Evolutionary conservation across 257 asterid species (phyloP).

Genomic region (Rauvolfia tetraphylla): DNA sequence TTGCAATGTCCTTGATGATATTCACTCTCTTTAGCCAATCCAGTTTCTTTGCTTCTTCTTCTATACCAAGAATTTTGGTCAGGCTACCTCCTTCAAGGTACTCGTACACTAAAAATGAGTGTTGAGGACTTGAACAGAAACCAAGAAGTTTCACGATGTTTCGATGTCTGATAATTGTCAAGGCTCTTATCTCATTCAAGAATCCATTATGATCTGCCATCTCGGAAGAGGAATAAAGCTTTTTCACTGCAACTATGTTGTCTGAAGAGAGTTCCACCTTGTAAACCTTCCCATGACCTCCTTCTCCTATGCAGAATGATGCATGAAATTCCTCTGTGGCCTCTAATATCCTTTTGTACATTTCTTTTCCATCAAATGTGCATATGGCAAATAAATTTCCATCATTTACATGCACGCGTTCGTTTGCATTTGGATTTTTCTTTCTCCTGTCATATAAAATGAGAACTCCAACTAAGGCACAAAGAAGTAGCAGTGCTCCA

Average conservation of each 20-base stretch:
- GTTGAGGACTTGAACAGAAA: too few relatives aligned
- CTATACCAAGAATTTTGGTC: too few relatives aligned
- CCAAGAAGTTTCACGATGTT: constrained; percentile 11
- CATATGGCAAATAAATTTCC: too few relatives aligned
- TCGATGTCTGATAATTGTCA: constrained; percentile 29
- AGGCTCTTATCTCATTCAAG: constrained; percentile 25
- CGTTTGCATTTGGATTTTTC: too few relatives aligned
- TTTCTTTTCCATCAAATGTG: constrained; percentile 4
- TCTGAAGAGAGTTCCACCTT: constrained; percentile 15
- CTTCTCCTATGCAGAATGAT: constrained; percentile 11
- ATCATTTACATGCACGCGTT: too few relatives aligned
- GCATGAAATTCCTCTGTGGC: constrained; percentile 24
- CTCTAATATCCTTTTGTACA: constrained; percentile 21
- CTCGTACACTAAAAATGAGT: too few relatives aligned
- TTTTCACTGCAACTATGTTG: constrained; percentile 11
- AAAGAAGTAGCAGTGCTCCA: too few relatives aligned
- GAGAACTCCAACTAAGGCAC: too few relatives aligned
- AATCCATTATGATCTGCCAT: constrained; percentile 9
- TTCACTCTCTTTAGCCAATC: too few relatives aligned
- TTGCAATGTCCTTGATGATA: constrained; percentile 26
- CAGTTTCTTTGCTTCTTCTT: too few relatives aligned
- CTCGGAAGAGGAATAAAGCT: background rate
- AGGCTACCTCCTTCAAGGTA: too few relatives aligned
- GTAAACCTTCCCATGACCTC: background rate
- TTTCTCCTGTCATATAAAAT: too few relatives aligned